Evolutionary conservation across 106 monocot species (phyloP).

Genomic region (Platanthera guangdongensis): DNA sequence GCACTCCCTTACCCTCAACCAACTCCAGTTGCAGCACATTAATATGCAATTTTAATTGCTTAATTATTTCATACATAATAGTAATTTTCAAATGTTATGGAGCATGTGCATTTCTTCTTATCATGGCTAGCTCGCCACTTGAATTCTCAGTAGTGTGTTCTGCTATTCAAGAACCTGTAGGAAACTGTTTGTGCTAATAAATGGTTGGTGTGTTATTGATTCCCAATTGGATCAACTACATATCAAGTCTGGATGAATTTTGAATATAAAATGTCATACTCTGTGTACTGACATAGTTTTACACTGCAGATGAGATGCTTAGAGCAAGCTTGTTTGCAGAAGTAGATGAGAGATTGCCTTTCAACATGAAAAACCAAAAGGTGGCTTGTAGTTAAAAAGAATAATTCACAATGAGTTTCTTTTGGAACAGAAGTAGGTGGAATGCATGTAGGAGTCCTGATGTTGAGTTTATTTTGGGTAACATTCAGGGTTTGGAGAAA

Average conservation of each 20-base stretch:
- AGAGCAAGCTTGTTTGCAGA: conserved; percentile 23
- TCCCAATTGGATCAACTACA: background rate
- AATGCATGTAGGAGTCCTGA: conserved; percentile 23
- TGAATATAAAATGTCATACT: background rate
- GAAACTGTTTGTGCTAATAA: background rate
- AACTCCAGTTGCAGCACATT: too few relatives aligned
- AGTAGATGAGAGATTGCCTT: conserved; percentile 20
- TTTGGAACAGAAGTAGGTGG: conserved; percentile 22
- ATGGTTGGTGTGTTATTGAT: background rate
- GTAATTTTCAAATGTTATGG: background rate
- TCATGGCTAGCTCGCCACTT: background rate
- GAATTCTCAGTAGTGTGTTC: background rate
- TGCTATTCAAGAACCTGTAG: background rate
- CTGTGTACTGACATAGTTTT: conserved; percentile 3
- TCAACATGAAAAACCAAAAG: conserved; percentile 37
- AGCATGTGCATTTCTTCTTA: background rate
- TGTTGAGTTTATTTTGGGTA: conserved; percentile 30
- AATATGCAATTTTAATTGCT: background rate
- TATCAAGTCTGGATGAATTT: background rate
- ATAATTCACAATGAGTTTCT: conserved; percentile 17
- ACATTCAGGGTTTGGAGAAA: conserved; percentile 48
- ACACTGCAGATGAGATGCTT: conserved; percentile 40
- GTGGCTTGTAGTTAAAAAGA: conserved; percentile 37
- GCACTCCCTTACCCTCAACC: too few relatives aligned
- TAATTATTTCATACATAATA: background rate